Base-by-base conservation (phyloP, 1,284 basidiomycete genomes). In the Ceratobasidium sp. region DNA sequence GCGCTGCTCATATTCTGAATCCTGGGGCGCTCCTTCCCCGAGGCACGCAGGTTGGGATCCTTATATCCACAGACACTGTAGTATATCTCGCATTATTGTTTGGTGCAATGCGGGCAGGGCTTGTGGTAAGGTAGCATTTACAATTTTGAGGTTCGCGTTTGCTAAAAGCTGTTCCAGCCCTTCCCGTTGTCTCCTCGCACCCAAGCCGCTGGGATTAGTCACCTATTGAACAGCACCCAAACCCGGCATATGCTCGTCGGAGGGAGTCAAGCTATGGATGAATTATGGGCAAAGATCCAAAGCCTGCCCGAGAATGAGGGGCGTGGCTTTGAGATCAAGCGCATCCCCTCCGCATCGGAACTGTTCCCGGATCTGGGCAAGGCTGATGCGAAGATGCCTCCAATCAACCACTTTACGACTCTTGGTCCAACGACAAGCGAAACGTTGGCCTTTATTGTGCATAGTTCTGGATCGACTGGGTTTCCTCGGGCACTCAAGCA, bases 401-500 rank as follows among this genome's bases (percentile, higher is more conserved):
- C 65, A 32, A 49, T 67, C 46, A 51, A 6, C 19, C 43, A n/a
- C 19, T 71, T 71, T 29, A 40, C 69, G 19, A 5, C 34, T 19
- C 69, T 61, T n/a, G 29, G 29, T 4, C 69, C 69, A 9, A 44
- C 37, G 4, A 57, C 19, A 11, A n/a, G 32, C 56, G 57, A 49
- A 2, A 29, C 69, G 1, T 29, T 61, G n/a, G 25, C 52, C 19
- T 46, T 15, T 11, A 71, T 61, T 37, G n/a, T 59, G 54, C 69
- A 71, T 46, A 71, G 69, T 37, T 71, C 69, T n/a, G 69, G 69
- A 1, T 71, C 69, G 22, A 71, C 69, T 22, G 69, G 69, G 4
- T 9, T 71, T 9, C 69, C 69, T 25, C 54, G 57, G 9, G 34
- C 69, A 13, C 40, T 71, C 15, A 51, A 56, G 22, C 13, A 57